Conservation (phyloP, 139 green algal species). For the Chlorella sp. region DNA sequence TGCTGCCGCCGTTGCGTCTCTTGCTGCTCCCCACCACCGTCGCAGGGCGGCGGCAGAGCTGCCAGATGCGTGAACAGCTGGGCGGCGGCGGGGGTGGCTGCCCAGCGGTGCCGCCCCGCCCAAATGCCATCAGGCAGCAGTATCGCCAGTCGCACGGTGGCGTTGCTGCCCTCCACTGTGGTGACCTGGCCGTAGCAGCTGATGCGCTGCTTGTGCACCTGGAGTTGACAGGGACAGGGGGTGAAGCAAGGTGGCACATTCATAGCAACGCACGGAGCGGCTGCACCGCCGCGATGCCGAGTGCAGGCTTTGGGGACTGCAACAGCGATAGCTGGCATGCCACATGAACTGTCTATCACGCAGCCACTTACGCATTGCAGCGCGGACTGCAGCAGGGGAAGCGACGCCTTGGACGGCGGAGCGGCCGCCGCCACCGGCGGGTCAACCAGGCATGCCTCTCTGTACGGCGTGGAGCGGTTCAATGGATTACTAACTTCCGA, state of each 20-base stretch:
- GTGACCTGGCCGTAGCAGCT: constrained; percentile 3
- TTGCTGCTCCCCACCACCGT: neutral
- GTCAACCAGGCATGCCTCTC: neutral
- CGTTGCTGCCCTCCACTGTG: neutral
- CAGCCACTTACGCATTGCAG: neutral
- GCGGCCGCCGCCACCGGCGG: neutral
- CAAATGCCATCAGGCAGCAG: neutral
- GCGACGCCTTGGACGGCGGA: neutral
- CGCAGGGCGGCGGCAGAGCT: neutral
- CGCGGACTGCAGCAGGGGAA: neutral
- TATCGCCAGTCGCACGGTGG: neutral
- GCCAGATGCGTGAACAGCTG: constrained; percentile 8
- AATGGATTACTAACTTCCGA: neutral
- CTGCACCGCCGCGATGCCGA: too few relatives aligned
- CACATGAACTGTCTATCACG: too few relatives aligned
- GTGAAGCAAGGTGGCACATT: neutral
- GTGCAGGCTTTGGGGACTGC: too few relatives aligned
- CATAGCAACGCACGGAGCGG: too few relatives aligned
- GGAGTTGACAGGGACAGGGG: neutral
- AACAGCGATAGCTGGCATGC: too few relatives aligned
- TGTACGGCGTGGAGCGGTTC: neutral
- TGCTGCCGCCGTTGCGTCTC: too few relatives aligned
- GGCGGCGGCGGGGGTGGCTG: neutral
- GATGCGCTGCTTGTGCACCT: neutral
- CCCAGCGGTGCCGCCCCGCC: neutral